phyloP scores from a whole-genome alignment of 2,329 filamentous ascomycete genomes.

The Amesomyces nigricolor region DNA sequence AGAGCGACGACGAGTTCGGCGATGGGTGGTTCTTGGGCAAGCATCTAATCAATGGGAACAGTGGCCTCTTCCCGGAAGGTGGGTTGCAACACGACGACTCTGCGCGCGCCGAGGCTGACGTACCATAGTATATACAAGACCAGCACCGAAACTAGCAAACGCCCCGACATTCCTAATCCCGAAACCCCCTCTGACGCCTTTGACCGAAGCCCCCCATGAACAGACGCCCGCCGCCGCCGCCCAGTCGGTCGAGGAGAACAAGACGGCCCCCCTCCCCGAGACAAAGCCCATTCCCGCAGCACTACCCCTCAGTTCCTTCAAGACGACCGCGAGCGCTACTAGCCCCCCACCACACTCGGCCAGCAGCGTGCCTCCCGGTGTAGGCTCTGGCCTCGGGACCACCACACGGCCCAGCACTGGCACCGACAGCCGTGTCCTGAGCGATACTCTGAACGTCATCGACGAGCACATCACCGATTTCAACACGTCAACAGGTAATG shows the following conservation, averaged over 20 bases:
- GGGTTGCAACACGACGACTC: slow-evolving; percentile 29
- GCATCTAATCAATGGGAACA: slow-evolving; percentile 67
- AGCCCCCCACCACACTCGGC: slow-evolving; percentile 27
- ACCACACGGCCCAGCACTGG: slow-evolving; percentile 39
- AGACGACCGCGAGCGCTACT: slow-evolving; percentile 30
- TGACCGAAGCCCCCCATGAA: slow-evolving; percentile 27
- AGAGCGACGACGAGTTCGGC: slow-evolving; percentile 82
- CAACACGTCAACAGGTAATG: slow-evolving; percentile 46
- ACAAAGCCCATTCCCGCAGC: slow-evolving; percentile 33
- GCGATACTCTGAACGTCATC: slow-evolving; percentile 28
- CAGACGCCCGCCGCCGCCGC: slow-evolving; percentile 16
- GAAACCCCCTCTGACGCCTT: slow-evolving; percentile 27
- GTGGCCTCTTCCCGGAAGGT: slow-evolving; percentile 81
- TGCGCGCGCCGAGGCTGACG: slow-evolving; percentile 22
- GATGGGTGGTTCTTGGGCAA: slow-evolving; percentile 80
- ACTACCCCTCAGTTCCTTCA: slow-evolving; percentile 40
- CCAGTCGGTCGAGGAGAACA: slow-evolving; percentile 14
- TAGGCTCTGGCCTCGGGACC: slow-evolving; percentile 27
- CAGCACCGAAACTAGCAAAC: slow-evolving; percentile 20
- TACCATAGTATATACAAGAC: slow-evolving; percentile 24
- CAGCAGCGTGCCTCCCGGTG: slow-evolving; percentile 26
- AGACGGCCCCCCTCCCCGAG: slow-evolving; percentile 14
- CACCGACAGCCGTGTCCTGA: slow-evolving; percentile 40
- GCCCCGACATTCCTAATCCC: slow-evolving; percentile 16
- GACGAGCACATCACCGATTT: slow-evolving; percentile 28